A percentile compares a stretch with the other conserved stretches of the same genome.
These are phyloP conservation scores for Solanum infundibuliforme DNA, from an alignment of 257 asterid genomes.

Conservation along the genomic window DNA sequence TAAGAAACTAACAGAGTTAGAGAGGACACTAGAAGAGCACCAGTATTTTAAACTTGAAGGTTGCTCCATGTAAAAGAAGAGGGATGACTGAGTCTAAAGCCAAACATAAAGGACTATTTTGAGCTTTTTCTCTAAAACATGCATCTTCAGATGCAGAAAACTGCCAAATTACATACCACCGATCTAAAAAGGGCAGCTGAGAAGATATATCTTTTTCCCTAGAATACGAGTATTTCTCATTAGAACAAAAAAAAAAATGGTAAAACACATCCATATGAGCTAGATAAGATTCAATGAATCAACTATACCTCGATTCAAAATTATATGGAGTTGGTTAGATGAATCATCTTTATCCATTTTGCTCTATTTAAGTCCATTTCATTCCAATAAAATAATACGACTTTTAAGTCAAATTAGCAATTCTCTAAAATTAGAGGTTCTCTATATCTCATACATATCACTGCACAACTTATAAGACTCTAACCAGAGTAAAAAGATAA, in stretches of 20 bases:
- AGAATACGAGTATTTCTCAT: neutral
- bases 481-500: neutral
- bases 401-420: neutral
- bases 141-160: neutral
- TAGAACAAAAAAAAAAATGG: neutral
- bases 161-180: neutral
- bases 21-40: neutral
- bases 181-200: neutral
- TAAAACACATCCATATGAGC: neutral
- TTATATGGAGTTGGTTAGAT: neutral
- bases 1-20: neutral
- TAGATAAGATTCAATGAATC: neutral
- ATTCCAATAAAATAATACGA: neutral
- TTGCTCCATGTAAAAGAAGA: neutral
- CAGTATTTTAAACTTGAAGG: neutral
- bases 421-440: neutral
- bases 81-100: neutral
- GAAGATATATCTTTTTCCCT: neutral
- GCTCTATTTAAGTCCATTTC: neutral
- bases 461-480: neutral
- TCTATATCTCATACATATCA: neutral
- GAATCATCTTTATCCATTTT: neutral
- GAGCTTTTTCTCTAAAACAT: neutral
- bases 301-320: neutral
- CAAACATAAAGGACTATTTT: neutral